These are phyloP conservation scores for Nidularia pulvinata DNA, from an alignment of 768 basidiomycete species.

Conservation along the genomic window DNA sequence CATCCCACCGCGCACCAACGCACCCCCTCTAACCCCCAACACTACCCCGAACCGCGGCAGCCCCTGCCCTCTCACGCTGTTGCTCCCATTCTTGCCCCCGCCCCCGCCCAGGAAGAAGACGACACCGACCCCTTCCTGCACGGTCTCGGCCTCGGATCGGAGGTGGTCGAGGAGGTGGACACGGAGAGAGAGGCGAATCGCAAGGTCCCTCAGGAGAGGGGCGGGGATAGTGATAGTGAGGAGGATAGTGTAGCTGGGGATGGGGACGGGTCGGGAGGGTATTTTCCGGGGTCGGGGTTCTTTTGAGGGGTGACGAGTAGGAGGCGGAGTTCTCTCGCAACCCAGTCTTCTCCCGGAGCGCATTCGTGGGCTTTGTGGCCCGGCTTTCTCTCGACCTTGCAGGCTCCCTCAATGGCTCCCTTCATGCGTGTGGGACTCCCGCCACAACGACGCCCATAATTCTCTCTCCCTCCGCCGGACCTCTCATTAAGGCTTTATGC, in stretches of 20 bases:
- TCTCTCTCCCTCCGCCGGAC: no score
- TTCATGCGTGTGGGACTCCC: no score
- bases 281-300: slow-evolving; percentile 37
- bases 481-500: no score
- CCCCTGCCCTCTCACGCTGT: slow-evolving; percentile 15
- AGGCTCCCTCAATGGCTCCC: no score
- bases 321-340: no score
- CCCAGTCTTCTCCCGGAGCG: no score
- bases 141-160: slow-evolving; percentile 8
- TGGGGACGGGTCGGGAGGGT: slow-evolving; percentile 24
- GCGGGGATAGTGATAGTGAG: slow-evolving; percentile 7
- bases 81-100: slow-evolving; percentile 1
- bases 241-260: slow-evolving; percentile 15
- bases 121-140: slow-evolving; percentile 39
- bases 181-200: slow-evolving; percentile 35
- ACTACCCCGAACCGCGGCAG: slow-evolving; percentile 10
- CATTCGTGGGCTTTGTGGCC: no score
- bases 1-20: neutral
- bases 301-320: slow-evolving; percentile 8
- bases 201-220: neutral
- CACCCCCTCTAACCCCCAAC: neutral
- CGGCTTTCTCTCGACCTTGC: no score
- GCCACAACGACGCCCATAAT: no score
- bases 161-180: slow-evolving; percentile 38
- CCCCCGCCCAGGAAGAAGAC: slow-evolving; percentile 23